phyloP scores from a whole-genome alignment of 2,329 filamentous ascomycete genomes.

The Calonectria honghensis region DNA sequence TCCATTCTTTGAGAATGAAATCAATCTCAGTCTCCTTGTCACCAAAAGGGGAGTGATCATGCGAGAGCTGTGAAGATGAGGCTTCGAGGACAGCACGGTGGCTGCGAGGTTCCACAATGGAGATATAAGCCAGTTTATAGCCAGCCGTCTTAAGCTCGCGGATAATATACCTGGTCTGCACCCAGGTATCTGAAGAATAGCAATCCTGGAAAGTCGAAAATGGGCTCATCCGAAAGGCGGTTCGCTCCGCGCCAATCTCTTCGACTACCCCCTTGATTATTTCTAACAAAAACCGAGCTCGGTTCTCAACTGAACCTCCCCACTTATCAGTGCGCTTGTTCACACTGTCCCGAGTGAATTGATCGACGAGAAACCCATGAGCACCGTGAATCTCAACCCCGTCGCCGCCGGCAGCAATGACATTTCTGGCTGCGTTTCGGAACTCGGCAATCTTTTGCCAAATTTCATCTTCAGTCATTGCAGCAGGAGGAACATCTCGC shows the following conservation, averaged over 20 bases:
- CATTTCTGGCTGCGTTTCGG: conserved; percentile 70
- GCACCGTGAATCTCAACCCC: conserved; percentile 78
- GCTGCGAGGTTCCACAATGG: conserved; percentile 61
- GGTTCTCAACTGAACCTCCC: conserved; percentile 72
- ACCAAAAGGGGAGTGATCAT: not conserved
- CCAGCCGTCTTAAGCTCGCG: conserved; percentile 50
- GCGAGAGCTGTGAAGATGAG: not conserved
- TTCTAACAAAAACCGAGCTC: conserved; percentile 70
- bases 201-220: conserved; percentile 60
- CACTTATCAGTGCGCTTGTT: conserved; percentile 73
- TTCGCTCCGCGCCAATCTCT: conserved; percentile 69
- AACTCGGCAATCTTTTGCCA: conserved; percentile 77
- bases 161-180: conserved; percentile 55
- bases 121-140: conserved; percentile 58
- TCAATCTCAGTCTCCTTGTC: conserved; percentile 60
- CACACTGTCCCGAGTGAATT: conserved; percentile 74
- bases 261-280: conserved; percentile 64
- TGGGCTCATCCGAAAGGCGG: conserved; percentile 74
- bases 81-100: conserved; percentile 60
- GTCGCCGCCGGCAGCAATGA: conserved; percentile 81
- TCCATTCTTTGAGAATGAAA: conserved; percentile 57
- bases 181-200: conserved; percentile 52
- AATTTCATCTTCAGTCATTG: conserved; percentile 79
- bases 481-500: conserved; percentile 39
- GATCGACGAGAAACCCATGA: conserved; percentile 78